Conservation (phyloP, 225 moss, liverwort and hornwort genomes). For the Neckera pumila region DNA sequence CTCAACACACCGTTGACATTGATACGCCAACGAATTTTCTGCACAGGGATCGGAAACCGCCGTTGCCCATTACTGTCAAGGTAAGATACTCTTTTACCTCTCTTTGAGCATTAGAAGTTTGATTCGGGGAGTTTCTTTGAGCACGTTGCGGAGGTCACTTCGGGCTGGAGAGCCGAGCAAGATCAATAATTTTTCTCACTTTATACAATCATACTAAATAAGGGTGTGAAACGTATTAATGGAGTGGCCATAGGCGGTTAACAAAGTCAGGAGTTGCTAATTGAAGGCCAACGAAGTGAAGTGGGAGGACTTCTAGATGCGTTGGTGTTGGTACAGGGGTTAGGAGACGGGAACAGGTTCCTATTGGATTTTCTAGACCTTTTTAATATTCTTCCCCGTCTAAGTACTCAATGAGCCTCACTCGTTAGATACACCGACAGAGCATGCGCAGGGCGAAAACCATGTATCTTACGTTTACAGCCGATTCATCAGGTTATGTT, state of each 20-base stretch:
- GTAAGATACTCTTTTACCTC: background rate
- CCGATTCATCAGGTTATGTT: background rate
- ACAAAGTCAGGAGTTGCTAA: background rate
- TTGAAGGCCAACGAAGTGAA: background rate
- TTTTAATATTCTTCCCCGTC: no score
- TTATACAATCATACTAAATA: background rate
- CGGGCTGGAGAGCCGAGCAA: background rate
- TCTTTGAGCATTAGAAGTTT: background rate
- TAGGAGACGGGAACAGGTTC: background rate
- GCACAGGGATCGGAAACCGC: constrained; percentile 36
- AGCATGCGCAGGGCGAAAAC: background rate
- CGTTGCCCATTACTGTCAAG: constrained; percentile 63
- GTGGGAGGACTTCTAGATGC: background rate
- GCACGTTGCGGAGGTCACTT: background rate
- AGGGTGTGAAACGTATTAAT: background rate
- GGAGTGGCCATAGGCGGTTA: background rate
- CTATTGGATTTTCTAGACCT: background rate
- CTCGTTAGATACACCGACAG: background rate
- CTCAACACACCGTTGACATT: constrained; percentile 31
- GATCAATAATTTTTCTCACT: background rate
- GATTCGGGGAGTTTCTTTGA: background rate
- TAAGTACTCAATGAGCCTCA: background rate
- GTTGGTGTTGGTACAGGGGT: background rate
- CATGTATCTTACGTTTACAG: background rate
- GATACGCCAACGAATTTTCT: background rate